Evolutionary conservation across 768 basidiomycete species (phyloP), one percentile per base, ranked within the genome.

Genomic region (Pholiota conissans): DNA sequence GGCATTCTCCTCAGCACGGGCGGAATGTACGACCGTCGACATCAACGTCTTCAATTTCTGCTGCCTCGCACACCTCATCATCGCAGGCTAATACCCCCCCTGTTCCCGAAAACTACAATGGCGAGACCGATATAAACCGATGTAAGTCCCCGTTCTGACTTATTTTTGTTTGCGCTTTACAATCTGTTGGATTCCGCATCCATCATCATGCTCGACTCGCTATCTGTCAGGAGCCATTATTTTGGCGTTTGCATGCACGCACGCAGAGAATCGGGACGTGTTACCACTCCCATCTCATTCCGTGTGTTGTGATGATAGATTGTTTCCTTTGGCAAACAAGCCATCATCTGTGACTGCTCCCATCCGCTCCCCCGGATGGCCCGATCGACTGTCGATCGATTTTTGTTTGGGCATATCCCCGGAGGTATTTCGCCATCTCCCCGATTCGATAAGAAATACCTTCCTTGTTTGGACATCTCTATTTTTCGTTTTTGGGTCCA

Each of bases 11-110:
- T 13, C 55, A 56, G 45, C 46, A 56, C n/a, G 42, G 42, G 16
- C 55, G 55, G 14, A 56, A 56, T 16, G 47, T 81, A 56, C 83
- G 91, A 51, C 90, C 91, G 28, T 91, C 89, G 9, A 90, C 88
- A 27, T 85, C 87, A 40, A 84, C 90, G 16, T 90, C 89, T 52
- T 88, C 87, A 20, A 85, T 91, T 61, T 88, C 85, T 20, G 89
- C 85, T 24, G 88, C 87, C 20, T 87, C 86, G 30, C 87, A 89
- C 64, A 85, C 88, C 3, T 89, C 86, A 28, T 89, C 87, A 29
- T 88, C 88, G 29, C 89, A 90, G 70, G 91, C 90, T 52, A 90
- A 90, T 69, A 93, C 90, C 26, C 88, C 88, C 30, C 90, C 90
- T 24, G 81, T 88, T 56, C 81, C 86, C 56, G 85, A 86, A 53